phyloP scores from a whole-genome alignment of 495 filamentous ascomycete species.

The Elasticomyces elasticus region DNA sequence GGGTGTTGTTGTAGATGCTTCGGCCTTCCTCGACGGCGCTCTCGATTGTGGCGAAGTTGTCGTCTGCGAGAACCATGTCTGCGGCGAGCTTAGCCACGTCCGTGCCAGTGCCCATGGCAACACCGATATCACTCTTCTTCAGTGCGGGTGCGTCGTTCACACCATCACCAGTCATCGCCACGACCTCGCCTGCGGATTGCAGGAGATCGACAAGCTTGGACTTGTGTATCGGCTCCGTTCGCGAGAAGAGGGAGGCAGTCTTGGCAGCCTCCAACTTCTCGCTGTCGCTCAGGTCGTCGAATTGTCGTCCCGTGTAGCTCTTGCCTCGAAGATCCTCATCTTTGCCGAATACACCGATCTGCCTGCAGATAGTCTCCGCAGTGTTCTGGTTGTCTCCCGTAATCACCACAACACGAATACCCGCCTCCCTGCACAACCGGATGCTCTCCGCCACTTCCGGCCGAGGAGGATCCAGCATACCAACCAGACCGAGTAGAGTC shows the following conservation, averaged over 20 bases:
- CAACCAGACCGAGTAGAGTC: slow-evolving; percentile 86
- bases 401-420: slow-evolving; percentile 94
- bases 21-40: slow-evolving; percentile 93
- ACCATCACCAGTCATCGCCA: slow-evolving; percentile 99
- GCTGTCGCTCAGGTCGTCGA: slow-evolving; percentile 69
- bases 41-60: slow-evolving; percentile 98
- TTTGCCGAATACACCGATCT: slow-evolving; percentile 84
- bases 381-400: slow-evolving; percentile 97
- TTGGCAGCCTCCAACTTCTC: slow-evolving; percentile 78
- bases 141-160: slow-evolving; percentile 98
- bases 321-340: slow-evolving; percentile 79
- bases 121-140: slow-evolving; percentile 98
- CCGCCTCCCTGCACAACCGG: slow-evolving; percentile 77
- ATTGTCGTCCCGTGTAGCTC: slow-evolving; percentile 91
- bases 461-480: slow-evolving; percentile 95
- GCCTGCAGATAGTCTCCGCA: slow-evolving; percentile 92
- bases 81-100: slow-evolving; percentile 95
- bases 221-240: slow-evolving; percentile 93
- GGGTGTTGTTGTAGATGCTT: slow-evolving; percentile 99
- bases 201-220: slow-evolving; percentile 92
- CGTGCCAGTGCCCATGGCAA: slow-evolving; percentile 97
- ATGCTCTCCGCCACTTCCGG: slow-evolving; percentile 86
- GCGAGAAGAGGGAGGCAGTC: slow-evolving; percentile 86
- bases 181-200: slow-evolving; percentile 84
- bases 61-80: slow-evolving; percentile 97